Percentiles rank a stretch among this genome's conserved stretches.
These are phyloP conservation scores for Trypanosoma vivax DNA, from an alignment of 208 protist species.

Conservation along the genomic window DNA sequence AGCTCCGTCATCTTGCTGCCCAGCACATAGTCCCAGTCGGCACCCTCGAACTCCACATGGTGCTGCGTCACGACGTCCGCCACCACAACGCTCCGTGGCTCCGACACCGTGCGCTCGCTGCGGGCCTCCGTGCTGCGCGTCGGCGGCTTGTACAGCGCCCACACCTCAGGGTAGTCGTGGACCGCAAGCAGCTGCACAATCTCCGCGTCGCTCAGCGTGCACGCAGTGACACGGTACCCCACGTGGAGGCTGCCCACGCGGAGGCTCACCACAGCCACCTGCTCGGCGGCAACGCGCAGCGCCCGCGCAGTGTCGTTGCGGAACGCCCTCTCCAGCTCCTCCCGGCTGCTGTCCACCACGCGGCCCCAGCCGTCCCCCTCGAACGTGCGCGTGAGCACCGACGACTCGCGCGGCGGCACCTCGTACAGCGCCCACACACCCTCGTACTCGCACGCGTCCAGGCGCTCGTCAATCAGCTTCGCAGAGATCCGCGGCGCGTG, in stretches of 20 bases:
- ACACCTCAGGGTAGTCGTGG: background rate
- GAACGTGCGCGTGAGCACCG: background rate
- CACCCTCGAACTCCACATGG: background rate
- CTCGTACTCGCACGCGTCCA: no score
- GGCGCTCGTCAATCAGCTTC: no score
- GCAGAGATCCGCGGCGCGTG: no score
- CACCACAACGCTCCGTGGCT: conserved; percentile 8
- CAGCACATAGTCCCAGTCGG: background rate
- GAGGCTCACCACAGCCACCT: background rate
- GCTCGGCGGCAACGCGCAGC: background rate
- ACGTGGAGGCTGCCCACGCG: background rate
- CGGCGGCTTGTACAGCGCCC: background rate
- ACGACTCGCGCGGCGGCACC: background rate
- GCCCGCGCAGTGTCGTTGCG: background rate
- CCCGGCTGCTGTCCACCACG: background rate
- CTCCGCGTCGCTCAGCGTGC: background rate
- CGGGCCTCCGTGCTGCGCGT: no score
- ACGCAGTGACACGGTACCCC: background rate
- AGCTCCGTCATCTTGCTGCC: background rate
- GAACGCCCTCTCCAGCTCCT: background rate
- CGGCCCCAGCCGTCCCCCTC: background rate
- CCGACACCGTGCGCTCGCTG: conserved; percentile 9
- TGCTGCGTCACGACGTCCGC: background rate
- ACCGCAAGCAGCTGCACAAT: background rate
- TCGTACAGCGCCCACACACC: background rate